Evolutionary conservation across 352 stramenopile genomes (phyloP).

Genomic region (Pythium myriotylum): DNA sequence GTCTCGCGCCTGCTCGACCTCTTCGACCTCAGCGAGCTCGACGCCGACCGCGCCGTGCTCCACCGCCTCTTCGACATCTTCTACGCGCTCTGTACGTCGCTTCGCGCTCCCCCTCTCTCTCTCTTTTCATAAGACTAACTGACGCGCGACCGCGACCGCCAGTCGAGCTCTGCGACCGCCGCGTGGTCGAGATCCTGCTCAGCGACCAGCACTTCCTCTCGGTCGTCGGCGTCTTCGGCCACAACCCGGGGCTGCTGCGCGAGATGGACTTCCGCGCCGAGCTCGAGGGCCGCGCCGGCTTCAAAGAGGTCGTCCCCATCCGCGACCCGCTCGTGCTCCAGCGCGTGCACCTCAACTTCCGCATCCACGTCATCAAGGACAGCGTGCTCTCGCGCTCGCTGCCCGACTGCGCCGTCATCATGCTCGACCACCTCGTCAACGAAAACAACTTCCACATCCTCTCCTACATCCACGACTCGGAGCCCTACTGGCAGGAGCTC

Average conservation of each 20-base stretch:
- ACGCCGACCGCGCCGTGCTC: constrained; percentile 56
- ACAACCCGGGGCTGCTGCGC: constrained; percentile 75
- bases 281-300: constrained; percentile 59
- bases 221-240: constrained; percentile 77
- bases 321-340: constrained; percentile 54
- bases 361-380: constrained; percentile 88
- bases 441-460: constrained; percentile 88
- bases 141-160: too few relatives aligned
- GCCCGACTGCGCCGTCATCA: constrained; percentile 70
- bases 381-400: constrained; percentile 81
- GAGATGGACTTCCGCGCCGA: constrained; percentile 76
- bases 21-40: constrained; percentile 73
- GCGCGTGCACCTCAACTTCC: constrained; percentile 86
- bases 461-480: constrained; percentile 74
- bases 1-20: constrained; percentile 75
- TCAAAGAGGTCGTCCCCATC: constrained; percentile 82
- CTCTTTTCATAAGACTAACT: too few relatives aligned
- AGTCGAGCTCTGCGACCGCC: constrained; percentile 80
- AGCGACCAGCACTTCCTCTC: constrained; percentile 81
- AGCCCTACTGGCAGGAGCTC: constrained; percentile 69
- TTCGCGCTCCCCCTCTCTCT: too few relatives aligned
- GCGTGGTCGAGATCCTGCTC: constrained; percentile 69
- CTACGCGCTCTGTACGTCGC: constrained; percentile 56
- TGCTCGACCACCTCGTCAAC: constrained; percentile 83
- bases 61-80: constrained; percentile 79